phyloP scores from a whole-genome alignment of 2,329 filamentous ascomycete species.

The Aureobasidium sp. region DNA sequence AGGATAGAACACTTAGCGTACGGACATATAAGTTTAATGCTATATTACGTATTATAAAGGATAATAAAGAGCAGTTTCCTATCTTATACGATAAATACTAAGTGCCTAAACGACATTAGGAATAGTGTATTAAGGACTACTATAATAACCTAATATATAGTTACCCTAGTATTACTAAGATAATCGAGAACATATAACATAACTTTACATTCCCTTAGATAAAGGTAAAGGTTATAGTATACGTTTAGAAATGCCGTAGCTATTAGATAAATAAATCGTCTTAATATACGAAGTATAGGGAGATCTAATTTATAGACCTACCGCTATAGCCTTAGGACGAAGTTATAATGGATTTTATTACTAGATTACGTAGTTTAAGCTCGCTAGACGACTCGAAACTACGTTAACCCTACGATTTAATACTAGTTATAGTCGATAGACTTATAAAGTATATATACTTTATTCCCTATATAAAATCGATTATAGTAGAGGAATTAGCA shows the following conservation, averaged over 20 bases:
- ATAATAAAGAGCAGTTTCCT: conserved; percentile 7
- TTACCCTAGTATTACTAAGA: conserved; percentile 2
- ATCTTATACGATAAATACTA: conserved; percentile 1
- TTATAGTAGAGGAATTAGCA: conserved; percentile 15
- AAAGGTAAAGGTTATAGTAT: conserved; percentile 4
- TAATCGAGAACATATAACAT: neutral
- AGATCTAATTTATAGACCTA: neutral
- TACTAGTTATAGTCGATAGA: conserved; percentile 19
- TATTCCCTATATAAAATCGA: conserved; percentile 15
- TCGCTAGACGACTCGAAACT: neutral
- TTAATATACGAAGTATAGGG: neutral
- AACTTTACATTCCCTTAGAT: conserved; percentile 3
- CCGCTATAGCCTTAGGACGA: conserved; percentile 12
- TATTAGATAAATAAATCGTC: conserved; percentile 7
- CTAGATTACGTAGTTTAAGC: conserved; percentile 15
- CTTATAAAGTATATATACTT: conserved; percentile 17
- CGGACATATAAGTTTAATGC: conserved; percentile 7
- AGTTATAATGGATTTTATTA: conserved; percentile 21
- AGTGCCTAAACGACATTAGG: neutral
- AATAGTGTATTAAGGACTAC: neutral
- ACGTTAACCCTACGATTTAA: conserved; percentile 14
- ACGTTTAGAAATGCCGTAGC: conserved; percentile 5
- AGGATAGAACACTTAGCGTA: conserved; percentile 13
- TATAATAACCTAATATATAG: neutral
- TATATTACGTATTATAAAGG: neutral